Evolutionary conservation across 257 asterid genomes (phyloP), one percentile per base, ranked within the genome.

Genomic region (Solanum sejunctum): DNA sequence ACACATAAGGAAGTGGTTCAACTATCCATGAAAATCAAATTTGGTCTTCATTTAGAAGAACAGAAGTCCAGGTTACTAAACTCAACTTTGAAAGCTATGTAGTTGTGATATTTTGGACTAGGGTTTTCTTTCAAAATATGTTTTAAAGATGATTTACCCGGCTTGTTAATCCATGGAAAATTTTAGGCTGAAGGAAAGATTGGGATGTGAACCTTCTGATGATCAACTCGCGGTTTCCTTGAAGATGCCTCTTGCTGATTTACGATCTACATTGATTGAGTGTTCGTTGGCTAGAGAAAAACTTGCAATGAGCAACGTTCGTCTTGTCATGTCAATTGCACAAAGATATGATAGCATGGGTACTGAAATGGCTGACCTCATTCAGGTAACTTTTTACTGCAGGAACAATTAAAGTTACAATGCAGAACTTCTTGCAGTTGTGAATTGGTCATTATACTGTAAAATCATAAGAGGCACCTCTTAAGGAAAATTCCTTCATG

Each of bases 291-390:
- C 99, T 7, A 91, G 97, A 86, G 98, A 96, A 91, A 96, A 93
- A 92, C 94, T 96, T 82, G 95, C 98, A 6, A 96, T 93, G 99
- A 93, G 98, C 92, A 96, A 96, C 86, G 85, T 95, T 81, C 98
- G 99, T 69, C 98, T 96, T 56, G 99, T 96, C 87, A 95, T 95
- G 97, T 96, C 98, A 75, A 94, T 96, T 57, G 98, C 99, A 66
- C 98, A 93, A 85, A 95, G 93, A 92, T 96, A 95, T 75, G 98
- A 95, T 82, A 90, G 93, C 91, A 91, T 91, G 97, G 99, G 99
- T 87, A 97, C 93, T 84, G 94, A 96, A 88, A 91, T 95, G 98
- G 89, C 97, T 81, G 99, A 96, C 87, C 98, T 96, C 86, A 86
- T 96, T 88, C 99, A 96, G 98, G 98, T 95, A 82, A 86, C 39